phyloP scores from a whole-genome alignment of 345 rosid genomes.

The Dipteronia dyeriana region DNA sequence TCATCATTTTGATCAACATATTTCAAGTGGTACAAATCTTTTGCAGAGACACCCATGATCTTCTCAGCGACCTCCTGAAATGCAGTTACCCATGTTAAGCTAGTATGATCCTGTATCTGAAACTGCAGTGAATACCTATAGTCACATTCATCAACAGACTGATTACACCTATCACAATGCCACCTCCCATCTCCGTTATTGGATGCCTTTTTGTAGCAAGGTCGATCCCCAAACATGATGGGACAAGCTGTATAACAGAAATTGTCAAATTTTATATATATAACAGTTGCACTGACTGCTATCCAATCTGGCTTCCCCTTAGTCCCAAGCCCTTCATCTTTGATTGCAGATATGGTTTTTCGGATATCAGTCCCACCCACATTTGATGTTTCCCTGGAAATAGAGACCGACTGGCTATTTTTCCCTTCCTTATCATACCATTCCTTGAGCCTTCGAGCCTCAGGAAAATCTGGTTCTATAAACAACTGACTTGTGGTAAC shows the following conservation, averaged over 20 bases:
- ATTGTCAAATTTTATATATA: conserved; percentile 66
- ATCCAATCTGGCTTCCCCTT: conserved; percentile 97
- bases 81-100: conserved; percentile 83
- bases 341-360: conserved; percentile 77
- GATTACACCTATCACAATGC: conserved; percentile 86
- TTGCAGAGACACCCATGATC: conserved; percentile 84
- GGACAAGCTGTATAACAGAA: conserved; percentile 99
- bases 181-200: conserved; percentile 93
- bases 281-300: conserved; percentile 60
- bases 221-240: conserved; percentile 69
- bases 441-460: conserved; percentile 61
- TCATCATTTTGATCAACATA: conserved; percentile 68
- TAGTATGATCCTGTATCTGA: conserved; percentile 93
- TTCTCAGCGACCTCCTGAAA: conserved; percentile 88
- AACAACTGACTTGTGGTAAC: conserved; percentile 70
- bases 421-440: conserved; percentile 86
- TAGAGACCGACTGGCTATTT: conserved; percentile 53
- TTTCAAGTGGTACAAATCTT: conserved; percentile 66
- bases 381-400: conserved; percentile 71
- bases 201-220: conserved; percentile 83
- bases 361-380: conserved; percentile 52
- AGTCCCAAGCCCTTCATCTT: conserved; percentile 90
- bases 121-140: conserved; percentile 82
- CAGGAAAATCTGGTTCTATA: conserved; percentile 74
- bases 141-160: conserved; percentile 70